Evolutionary conservation across 1,284 basidiomycete genomes (phyloP).

Genomic region (Caloboletus firmus): DNA sequence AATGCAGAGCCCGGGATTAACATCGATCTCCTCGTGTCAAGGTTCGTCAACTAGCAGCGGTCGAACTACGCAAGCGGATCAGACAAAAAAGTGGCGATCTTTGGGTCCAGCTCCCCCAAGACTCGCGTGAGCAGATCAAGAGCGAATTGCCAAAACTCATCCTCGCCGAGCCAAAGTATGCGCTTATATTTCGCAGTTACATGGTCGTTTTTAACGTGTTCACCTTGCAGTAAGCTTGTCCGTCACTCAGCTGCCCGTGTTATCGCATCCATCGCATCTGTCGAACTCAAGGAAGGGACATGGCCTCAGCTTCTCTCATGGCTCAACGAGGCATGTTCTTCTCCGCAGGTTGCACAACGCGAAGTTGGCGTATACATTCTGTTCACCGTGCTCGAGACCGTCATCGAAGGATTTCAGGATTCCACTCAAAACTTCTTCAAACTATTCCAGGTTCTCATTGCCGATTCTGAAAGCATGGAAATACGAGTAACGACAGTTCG

Average conservation of each 20-base stretch:
- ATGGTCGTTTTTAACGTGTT: constrained; percentile 5
- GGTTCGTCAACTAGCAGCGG: constrained; percentile 98
- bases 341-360: constrained; percentile 72
- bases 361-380: constrained; percentile 93
- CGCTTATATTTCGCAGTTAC: constrained; percentile 9
- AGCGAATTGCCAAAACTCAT: constrained; percentile 78
- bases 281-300: constrained; percentile 80
- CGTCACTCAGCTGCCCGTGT: constrained; percentile 91
- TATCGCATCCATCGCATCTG: constrained; percentile 88
- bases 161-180: constrained; percentile 77
- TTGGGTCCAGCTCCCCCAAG: constrained; percentile 76
- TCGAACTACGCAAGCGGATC: constrained; percentile 95
- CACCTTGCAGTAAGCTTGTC: constrained; percentile 68
- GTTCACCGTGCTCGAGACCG: constrained; percentile 88
- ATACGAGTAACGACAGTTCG: constrained; percentile 90
- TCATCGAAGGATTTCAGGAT: constrained; percentile 85
- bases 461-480: constrained; percentile 87
- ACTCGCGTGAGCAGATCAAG: constrained; percentile 85
- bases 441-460: constrained; percentile 78
- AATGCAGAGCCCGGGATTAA: constrained; percentile 4
- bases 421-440: constrained; percentile 81
- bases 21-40: constrained; percentile 34
- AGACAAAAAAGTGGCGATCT: constrained; percentile 77
- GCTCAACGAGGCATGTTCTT: constrained; percentile 79
- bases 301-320: constrained; percentile 92